Evolutionary conservation across 768 basidiomycete species (phyloP).

Genomic region (Calocera cornea): DNA sequence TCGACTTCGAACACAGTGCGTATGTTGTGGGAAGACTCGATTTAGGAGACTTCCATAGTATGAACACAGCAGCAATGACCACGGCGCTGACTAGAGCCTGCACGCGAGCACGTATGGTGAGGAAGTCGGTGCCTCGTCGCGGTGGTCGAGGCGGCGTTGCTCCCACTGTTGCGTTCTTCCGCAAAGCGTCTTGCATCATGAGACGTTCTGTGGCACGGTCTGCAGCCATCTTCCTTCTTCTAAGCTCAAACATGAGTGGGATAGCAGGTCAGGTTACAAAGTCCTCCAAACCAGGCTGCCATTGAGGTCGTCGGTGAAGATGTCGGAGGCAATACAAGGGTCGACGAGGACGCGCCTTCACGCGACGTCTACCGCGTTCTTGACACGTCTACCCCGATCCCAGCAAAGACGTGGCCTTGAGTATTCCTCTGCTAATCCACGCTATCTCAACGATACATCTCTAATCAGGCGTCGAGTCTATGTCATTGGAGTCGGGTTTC

Average conservation of each 20-base stretch:
- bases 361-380: not conserved
- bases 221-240: not conserved
- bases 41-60: not conserved
- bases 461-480: not conserved
- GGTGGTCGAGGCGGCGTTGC: not conserved
- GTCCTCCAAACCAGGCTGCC: not conserved
- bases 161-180: not conserved
- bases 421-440: not conserved
- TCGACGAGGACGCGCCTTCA: constrained; percentile 1
- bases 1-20: constrained; percentile 40
- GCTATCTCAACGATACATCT: not conserved
- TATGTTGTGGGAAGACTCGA: constrained; percentile 25
- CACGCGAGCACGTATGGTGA: not conserved
- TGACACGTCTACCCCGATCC: not conserved
- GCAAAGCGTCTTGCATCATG: not conserved
- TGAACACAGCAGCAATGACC: not conserved
- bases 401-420: not conserved
- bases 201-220: not conserved
- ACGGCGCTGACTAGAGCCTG: not conserved
- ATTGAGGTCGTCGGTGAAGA: not conserved
- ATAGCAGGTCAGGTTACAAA: not conserved
- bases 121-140: not conserved
- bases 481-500: not conserved
- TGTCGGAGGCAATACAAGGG: not conserved
- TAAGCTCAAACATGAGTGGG: not conserved